These are phyloP conservation scores for Sporothrix sp. DNA, from an alignment of 2,329 filamentous ascomycete genomes.

Conservation along the genomic window DNA sequence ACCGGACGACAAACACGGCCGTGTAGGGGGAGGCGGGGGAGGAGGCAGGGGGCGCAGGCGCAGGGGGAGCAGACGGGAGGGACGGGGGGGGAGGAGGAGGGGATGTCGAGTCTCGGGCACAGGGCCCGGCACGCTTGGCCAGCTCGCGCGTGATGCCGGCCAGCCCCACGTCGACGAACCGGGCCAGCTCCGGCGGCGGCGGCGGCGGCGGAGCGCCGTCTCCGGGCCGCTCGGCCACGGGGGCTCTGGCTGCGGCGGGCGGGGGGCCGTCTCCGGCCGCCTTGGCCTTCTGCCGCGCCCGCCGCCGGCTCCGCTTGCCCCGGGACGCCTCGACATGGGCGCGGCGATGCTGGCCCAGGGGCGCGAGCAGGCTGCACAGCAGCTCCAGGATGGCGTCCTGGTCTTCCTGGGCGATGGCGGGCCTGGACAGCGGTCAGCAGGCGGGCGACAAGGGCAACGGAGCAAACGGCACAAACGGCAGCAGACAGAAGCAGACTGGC, in stretches of 20 bases:
- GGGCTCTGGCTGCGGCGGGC: background rate
- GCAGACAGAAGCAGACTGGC: background rate
- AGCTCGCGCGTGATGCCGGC: slow-evolving; percentile 53
- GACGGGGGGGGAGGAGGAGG: no score
- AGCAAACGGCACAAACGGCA: background rate
- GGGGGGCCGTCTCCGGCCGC: slow-evolving; percentile 15
- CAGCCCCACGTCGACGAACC: slow-evolving; percentile 54
- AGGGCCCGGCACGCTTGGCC: slow-evolving; percentile 24
- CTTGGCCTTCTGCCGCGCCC: slow-evolving; percentile 37
- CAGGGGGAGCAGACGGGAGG: background rate
- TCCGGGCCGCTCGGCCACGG: background rate
- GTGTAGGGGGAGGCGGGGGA: slow-evolving; percentile 28
- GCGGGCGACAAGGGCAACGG: background rate
- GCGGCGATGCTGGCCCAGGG: slow-evolving; percentile 52
- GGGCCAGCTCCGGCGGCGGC: slow-evolving; percentile 42
- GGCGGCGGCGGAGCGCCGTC: slow-evolving; percentile 31
- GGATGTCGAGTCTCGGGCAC: background rate
- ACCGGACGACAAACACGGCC: slow-evolving; percentile 48
- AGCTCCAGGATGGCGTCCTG: slow-evolving; percentile 58
- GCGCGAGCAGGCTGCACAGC: slow-evolving; percentile 50
- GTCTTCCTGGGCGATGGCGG: slow-evolving; percentile 44
- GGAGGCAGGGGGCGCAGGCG: background rate
- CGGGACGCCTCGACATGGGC: slow-evolving; percentile 46
- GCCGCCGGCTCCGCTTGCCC: slow-evolving; percentile 40
- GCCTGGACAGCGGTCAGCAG: slow-evolving; percentile 36